Percentiles rank a stretch among this genome's conserved stretches.
Conservation (phyloP, 108 stramenopile genomes). For the Cyclotella sp. region DNA sequence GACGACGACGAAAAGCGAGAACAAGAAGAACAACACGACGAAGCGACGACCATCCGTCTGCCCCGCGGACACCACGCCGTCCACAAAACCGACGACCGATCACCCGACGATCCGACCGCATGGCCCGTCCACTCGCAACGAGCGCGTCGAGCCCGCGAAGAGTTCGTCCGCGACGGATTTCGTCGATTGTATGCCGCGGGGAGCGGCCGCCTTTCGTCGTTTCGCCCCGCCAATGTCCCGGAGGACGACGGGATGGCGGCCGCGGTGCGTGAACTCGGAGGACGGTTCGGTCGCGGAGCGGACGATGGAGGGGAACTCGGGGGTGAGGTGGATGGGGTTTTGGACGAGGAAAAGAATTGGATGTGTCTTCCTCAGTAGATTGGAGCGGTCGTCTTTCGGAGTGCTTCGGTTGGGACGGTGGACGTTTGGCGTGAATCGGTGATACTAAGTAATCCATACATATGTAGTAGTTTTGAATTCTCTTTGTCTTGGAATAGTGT, state of each 20-base stretch:
- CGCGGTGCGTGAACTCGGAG: not conserved
- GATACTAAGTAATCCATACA: too few relatives aligned
- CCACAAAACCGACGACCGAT: not conserved
- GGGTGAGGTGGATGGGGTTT: not conserved
- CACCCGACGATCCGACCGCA: not conserved
- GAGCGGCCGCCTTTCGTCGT: not conserved
- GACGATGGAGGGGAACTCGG: not conserved
- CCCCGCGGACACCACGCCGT: not conserved
- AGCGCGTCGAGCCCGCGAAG: not conserved
- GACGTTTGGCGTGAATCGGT: too few relatives aligned
- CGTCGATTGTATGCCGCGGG: not conserved
- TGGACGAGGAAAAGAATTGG: not conserved
- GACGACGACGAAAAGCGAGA: not conserved
- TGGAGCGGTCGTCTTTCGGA: too few relatives aligned
- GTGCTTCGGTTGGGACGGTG: too few relatives aligned
- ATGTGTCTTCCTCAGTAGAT: constrained; percentile 1
- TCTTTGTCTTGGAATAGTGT: too few relatives aligned
- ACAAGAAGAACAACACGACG: not conserved
- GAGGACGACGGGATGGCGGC: not conserved
- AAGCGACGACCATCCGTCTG: not conserved
- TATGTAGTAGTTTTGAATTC: too few relatives aligned
- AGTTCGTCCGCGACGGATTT: not conserved
- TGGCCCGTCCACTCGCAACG: not conserved
- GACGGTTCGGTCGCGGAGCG: not conserved
- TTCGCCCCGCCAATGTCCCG: not conserved